Conservation (phyloP, 805 yeast species). For the Cyberlindnera euphorbiae region DNA sequence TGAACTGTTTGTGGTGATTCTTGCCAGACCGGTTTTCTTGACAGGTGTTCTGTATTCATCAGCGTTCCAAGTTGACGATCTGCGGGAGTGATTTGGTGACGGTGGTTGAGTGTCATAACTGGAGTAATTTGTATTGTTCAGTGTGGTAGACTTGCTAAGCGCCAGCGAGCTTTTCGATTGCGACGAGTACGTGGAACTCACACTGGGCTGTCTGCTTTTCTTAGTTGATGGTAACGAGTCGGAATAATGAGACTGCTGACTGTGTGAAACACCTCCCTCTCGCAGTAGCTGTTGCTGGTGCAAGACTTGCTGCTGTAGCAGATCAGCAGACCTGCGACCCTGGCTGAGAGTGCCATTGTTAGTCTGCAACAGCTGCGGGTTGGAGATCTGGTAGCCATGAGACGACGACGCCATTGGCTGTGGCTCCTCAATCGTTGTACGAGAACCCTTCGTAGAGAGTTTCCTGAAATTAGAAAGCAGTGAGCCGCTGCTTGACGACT, state of each 20-base stretch:
- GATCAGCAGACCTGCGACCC: conserved; percentile 9
- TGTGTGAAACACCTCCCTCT: background rate
- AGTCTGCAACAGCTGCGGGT: conserved; percentile 23
- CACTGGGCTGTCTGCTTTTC: conserved; percentile 23
- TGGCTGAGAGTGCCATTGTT: conserved; percentile 1
- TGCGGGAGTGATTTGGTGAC: conserved; percentile 25
- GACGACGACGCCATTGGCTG: background rate
- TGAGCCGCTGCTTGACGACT: conserved; percentile 18
- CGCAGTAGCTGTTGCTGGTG: conserved; percentile 3
- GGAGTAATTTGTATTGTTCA: conserved; percentile 20
- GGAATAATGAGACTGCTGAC: conserved; percentile 1
- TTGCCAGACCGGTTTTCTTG: conserved; percentile 19
- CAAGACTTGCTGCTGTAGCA: conserved; percentile 7
- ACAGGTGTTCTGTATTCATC: conserved; percentile 20
- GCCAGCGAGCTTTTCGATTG: conserved; percentile 25
- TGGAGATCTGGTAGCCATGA: conserved; percentile 18
- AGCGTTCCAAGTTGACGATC: conserved; percentile 23
- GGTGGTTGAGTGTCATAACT: conserved; percentile 21
- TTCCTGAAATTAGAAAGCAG: conserved; percentile 26
- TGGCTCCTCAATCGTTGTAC: conserved; percentile 10
- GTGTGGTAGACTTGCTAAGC: conserved; percentile 23
- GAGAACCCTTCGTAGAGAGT: conserved; percentile 19
- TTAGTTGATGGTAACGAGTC: conserved; percentile 6
- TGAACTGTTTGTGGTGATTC: conserved; percentile 23
- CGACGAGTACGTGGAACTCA: conserved; percentile 21